A percentile compares a stretch with the other conserved stretches of the same genome.
These are phyloP conservation scores for Piloderma croceum DNA, from an alignment of 768 basidiomycete species.

Conservation along the genomic window DNA sequence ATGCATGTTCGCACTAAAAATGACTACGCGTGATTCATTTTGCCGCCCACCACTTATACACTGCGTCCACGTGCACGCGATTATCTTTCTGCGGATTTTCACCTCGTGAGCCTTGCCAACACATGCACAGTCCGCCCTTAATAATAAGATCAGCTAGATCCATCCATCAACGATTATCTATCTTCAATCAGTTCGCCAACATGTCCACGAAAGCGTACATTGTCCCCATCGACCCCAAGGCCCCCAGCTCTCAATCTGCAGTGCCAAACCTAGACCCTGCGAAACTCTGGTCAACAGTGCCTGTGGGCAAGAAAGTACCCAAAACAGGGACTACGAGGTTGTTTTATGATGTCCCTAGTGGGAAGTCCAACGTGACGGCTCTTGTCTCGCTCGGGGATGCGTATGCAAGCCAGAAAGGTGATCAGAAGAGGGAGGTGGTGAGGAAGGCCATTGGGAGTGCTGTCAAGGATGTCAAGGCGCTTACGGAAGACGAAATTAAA, in stretches of 20 bases:
- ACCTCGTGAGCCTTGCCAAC: too few relatives aligned
- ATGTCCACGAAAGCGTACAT: constrained; percentile 34
- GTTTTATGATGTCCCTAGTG: constrained; percentile 52
- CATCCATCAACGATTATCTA: too few relatives aligned
- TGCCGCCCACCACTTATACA: too few relatives aligned
- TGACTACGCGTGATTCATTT: too few relatives aligned
- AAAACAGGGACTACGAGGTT: constrained; percentile 59
- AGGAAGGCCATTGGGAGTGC: constrained; percentile 68
- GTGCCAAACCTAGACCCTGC: constrained; percentile 22
- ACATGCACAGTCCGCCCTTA: too few relatives aligned
- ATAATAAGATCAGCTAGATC: too few relatives aligned
- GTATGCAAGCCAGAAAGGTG: constrained; percentile 40
- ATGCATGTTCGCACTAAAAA: too few relatives aligned
- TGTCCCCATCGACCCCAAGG: constrained; percentile 34
- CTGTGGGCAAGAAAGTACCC: constrained; percentile 35
- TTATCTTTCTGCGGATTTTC: too few relatives aligned
- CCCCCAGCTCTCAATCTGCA: constrained; percentile 16
- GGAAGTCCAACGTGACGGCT: constrained; percentile 39
- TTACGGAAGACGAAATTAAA: constrained; percentile 56
- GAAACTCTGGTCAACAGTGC: constrained; percentile 31
- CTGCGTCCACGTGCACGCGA: too few relatives aligned
- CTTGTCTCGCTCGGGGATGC: constrained; percentile 56
- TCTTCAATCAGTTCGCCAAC: too few relatives aligned
- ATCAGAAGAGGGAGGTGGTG: constrained; percentile 56
- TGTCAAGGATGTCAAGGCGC: constrained; percentile 59